phyloP scores from a whole-genome alignment of 2,329 filamentous ascomycete genomes.

The Colletotrichum karsti region DNA sequence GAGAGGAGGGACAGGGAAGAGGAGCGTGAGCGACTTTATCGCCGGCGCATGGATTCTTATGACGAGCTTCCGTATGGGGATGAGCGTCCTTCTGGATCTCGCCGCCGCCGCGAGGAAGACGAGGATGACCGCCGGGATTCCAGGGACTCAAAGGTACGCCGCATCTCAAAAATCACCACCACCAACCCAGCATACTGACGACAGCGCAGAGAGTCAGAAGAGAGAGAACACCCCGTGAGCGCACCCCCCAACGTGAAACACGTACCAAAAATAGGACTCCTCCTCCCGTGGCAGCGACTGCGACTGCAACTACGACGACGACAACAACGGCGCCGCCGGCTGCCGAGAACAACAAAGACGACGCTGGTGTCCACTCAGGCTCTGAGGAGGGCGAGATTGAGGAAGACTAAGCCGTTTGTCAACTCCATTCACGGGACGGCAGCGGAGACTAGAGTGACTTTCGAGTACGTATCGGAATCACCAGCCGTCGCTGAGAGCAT shows the following conservation, averaged over 20 bases:
- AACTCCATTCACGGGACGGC: background rate
- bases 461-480: constrained; percentile 44
- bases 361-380: constrained; percentile 77
- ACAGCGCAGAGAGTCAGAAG: constrained; percentile 62
- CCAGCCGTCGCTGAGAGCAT: constrained; percentile 33
- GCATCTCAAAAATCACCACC: background rate
- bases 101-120: constrained; percentile 81
- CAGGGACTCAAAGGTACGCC: constrained; percentile 72
- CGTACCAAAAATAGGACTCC: constrained; percentile 67
- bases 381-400: constrained; percentile 99
- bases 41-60: constrained; percentile 81
- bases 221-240: constrained; percentile 67
- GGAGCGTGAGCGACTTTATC: constrained; percentile 88
- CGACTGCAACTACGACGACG: constrained; percentile 18
- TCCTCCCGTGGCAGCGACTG: constrained; percentile 40
- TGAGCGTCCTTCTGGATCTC: constrained; percentile 69
- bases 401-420: constrained; percentile 64
- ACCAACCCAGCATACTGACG: constrained; percentile 36
- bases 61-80: constrained; percentile 95
- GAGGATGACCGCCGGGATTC: constrained; percentile 75
- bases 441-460: background rate
- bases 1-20: constrained; percentile 89
- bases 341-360: constrained; percentile 53
- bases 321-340: constrained; percentile 32
- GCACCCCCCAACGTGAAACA: constrained; percentile 65